Evolutionary conservation across 352 stramenopile genomes (phyloP).

Genomic region (Phytophthora capsici): DNA sequence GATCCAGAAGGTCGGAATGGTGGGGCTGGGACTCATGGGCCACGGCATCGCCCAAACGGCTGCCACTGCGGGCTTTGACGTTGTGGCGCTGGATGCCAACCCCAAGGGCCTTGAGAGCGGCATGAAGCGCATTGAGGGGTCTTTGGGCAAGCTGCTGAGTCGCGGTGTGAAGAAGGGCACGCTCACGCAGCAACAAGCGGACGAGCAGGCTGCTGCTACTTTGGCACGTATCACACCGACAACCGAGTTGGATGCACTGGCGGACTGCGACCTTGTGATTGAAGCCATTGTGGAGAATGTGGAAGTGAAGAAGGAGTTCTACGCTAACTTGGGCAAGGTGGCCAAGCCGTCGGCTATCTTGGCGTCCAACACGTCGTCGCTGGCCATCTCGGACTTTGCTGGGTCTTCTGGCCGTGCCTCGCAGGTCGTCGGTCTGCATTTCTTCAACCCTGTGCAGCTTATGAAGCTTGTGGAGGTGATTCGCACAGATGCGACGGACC

Average conservation of each 20-base stretch:
- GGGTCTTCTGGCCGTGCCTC: slow-evolving; percentile 89
- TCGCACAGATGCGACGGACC: slow-evolving; percentile 92
- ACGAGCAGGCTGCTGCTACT: slow-evolving; percentile 65
- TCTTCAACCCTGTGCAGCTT: slow-evolving; percentile 97
- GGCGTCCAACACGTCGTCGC: slow-evolving; percentile 96
- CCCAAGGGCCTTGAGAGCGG: slow-evolving; percentile 75
- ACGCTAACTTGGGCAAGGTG: slow-evolving; percentile 91
- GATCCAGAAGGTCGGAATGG: slow-evolving; percentile 92
- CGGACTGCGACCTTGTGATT: slow-evolving; percentile 95
- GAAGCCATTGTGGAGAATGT: slow-evolving; percentile 99
- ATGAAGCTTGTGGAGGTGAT: slow-evolving; percentile 98
- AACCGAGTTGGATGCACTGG: slow-evolving; percentile 85
- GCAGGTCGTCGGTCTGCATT: slow-evolving; percentile 97
- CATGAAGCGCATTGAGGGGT: slow-evolving; percentile 93
- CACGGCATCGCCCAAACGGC: slow-evolving; percentile 97
- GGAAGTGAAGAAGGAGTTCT: slow-evolving; percentile 93
- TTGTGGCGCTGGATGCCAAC: slow-evolving; percentile 86
- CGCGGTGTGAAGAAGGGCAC: slow-evolving; percentile 90
- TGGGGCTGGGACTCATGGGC: slow-evolving; percentile 97
- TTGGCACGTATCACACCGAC: slow-evolving; percentile 90
- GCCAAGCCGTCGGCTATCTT: slow-evolving; percentile 95
- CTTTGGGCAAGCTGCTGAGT: slow-evolving; percentile 89
- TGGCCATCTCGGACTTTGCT: slow-evolving; percentile 95
- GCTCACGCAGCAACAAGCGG: slow-evolving; percentile 80
- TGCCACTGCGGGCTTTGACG: slow-evolving; percentile 83